These are phyloP conservation scores for Corchorus olitorius DNA, from an alignment of 345 rosid species.

Conservation along the genomic window DNA sequence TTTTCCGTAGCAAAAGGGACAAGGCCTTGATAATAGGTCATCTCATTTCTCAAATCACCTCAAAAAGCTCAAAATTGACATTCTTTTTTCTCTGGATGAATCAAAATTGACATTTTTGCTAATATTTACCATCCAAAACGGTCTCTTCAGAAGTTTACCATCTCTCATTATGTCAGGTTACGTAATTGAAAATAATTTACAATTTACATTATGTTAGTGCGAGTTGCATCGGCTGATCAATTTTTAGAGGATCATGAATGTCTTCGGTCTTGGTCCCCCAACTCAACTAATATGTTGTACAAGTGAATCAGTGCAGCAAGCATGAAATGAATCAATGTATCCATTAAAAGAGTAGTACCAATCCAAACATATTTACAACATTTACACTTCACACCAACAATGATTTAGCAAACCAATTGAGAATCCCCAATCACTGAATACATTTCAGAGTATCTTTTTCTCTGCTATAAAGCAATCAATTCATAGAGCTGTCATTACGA, in stretches of 20 bases:
- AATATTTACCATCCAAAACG: too few relatives aligned
- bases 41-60: not conserved
- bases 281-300: not conserved
- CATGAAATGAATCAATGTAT: not conserved
- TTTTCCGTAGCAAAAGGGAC: not conserved
- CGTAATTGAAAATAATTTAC: too few relatives aligned
- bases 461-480: constrained; percentile 6
- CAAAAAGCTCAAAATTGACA: not conserved
- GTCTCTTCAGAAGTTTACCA: not conserved
- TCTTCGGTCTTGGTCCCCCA: not conserved
- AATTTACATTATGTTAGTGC: too few relatives aligned
- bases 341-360: not conserved
- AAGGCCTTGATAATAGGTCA: not conserved
- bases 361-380: constrained; percentile 12
- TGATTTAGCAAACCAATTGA: constrained; percentile 2
- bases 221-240: not conserved
- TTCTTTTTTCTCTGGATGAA: too few relatives aligned
- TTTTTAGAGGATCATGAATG: not conserved
- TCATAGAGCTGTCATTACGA: constrained; percentile 66
- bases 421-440: not conserved
- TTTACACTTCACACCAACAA: constrained; percentile 15
- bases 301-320: not conserved
- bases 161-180: not conserved
- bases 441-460: not conserved
- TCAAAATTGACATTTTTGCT: too few relatives aligned